Conservation (phyloP, 2,329 filamentous ascomycete genomes). For the Lecanoromycetidae sp. region DNA sequence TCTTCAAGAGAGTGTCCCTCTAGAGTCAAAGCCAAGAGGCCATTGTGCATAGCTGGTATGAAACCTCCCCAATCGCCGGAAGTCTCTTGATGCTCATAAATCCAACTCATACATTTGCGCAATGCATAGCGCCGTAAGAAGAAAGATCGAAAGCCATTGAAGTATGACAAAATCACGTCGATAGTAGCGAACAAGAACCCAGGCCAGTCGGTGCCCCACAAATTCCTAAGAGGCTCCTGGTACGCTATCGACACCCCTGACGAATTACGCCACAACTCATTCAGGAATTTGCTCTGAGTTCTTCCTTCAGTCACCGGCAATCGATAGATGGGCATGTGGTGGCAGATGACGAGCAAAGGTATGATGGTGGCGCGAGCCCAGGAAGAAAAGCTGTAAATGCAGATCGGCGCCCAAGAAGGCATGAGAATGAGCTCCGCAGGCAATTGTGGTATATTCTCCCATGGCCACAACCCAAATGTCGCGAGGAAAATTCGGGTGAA, state of each 20-base stretch:
- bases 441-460: conserved; percentile 25
- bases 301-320: conserved; percentile 20
- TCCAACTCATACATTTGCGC: conserved; percentile 22
- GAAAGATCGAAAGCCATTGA: conserved; percentile 18
- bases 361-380: conserved; percentile 22
- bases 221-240: background rate
- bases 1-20: conserved; percentile 23
- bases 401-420: conserved; percentile 22
- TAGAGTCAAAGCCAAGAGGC: conserved; percentile 22
- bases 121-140: conserved; percentile 18
- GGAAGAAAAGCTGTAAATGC: conserved; percentile 24
- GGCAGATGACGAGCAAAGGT: conserved; percentile 21
- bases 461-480: conserved; percentile 27
- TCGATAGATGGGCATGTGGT: conserved; percentile 24
- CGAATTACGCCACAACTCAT: conserved; percentile 26
- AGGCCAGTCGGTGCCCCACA: conserved; percentile 2
- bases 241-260: conserved; percentile 20
- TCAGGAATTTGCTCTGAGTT: conserved; percentile 22
- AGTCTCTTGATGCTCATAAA: conserved; percentile 25
- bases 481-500: conserved; percentile 25
- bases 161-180: conserved; percentile 18
- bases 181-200: conserved; percentile 9
- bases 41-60: conserved; percentile 22
- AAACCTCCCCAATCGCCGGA: conserved; percentile 25
- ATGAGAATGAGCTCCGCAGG: conserved; percentile 27